Evolutionary conservation across 768 basidiomycete genomes (phyloP).

Genomic region (Tulasnella sp.): DNA sequence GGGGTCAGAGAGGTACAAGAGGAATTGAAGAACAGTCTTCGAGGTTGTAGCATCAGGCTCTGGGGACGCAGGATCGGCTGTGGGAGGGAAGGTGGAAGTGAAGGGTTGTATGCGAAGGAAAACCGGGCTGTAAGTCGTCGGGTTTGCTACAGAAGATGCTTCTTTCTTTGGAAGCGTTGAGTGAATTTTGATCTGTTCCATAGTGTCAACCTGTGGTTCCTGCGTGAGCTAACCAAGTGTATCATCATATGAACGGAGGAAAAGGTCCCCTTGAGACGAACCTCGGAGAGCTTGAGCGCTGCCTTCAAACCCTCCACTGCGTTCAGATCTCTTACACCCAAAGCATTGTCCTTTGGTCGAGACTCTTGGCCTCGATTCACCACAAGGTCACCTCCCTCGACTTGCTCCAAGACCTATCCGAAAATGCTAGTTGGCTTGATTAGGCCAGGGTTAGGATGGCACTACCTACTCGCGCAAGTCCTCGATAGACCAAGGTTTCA

Average conservation of each 20-base stretch:
- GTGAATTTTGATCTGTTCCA: conserved; percentile 61
- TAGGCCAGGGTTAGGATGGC: background rate
- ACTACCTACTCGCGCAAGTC: conserved; percentile 62
- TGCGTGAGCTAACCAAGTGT: background rate
- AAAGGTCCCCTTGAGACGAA: conserved; percentile 39
- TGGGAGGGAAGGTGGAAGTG: conserved; percentile 44
- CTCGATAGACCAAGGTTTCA: conserved; percentile 88
- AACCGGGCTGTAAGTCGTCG: conserved; percentile 81
- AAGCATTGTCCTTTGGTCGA: conserved; percentile 56
- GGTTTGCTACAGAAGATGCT: conserved; percentile 42
- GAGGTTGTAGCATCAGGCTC: conserved; percentile 30
- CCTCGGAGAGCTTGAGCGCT: conserved; percentile 82
- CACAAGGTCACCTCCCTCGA: conserved; percentile 85
- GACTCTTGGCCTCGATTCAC: conserved; percentile 79
- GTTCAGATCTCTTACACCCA: conserved; percentile 64
- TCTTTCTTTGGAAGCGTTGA: conserved; percentile 35
- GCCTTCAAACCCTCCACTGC: conserved; percentile 79
- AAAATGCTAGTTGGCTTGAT: conserved; percentile 22
- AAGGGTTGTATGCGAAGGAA: conserved; percentile 93
- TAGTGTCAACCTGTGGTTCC: conserved; percentile 65
- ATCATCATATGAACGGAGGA: background rate
- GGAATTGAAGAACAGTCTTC: conserved; percentile 55
- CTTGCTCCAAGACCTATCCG: conserved; percentile 83
- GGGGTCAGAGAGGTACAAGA: conserved; percentile 72
- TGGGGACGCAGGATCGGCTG: conserved; percentile 34